Evolutionary conservation across 495 filamentous ascomycete species (phyloP).

Genomic region (Cercophora sp.): DNA sequence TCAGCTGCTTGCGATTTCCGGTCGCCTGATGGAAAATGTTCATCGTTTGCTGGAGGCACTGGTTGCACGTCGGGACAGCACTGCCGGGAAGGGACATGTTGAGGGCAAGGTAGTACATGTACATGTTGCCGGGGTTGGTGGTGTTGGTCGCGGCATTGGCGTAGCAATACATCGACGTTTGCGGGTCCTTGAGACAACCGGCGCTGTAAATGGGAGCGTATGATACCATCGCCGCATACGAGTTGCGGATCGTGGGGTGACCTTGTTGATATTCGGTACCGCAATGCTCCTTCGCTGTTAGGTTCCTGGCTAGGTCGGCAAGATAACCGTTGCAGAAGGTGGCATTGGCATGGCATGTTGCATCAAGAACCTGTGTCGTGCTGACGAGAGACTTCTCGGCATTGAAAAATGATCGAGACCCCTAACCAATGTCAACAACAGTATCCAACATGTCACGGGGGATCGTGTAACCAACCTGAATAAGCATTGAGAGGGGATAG

Average conservation of each 20-base stretch:
- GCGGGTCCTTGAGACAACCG: slow-evolving; percentile 62
- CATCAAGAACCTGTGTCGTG: slow-evolving; percentile 67
- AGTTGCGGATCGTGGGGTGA: slow-evolving; percentile 65
- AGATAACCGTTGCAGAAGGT: slow-evolving; percentile 57
- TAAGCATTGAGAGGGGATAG: slow-evolving; percentile 68
- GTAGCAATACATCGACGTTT: slow-evolving; percentile 63
- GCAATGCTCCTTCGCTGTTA: slow-evolving; percentile 60
- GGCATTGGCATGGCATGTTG: slow-evolving; percentile 62
- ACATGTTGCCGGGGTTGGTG: slow-evolving; percentile 60
- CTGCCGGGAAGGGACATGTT: slow-evolving; percentile 63
- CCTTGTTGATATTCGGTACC: slow-evolving; percentile 59
- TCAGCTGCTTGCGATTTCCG: slow-evolving; percentile 51
- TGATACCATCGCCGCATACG: slow-evolving; percentile 62
- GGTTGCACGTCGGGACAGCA: slow-evolving; percentile 61
- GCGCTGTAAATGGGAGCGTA: slow-evolving; percentile 75
- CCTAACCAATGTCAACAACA: slow-evolving; percentile 17
- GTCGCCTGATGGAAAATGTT: slow-evolving; percentile 59
- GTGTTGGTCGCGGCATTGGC: slow-evolving; percentile 78
- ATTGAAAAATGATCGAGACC: slow-evolving; percentile 68
- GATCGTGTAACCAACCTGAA: slow-evolving; percentile 47
- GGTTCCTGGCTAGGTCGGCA: slow-evolving; percentile 51
- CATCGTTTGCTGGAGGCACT: slow-evolving; percentile 71
- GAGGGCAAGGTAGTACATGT: slow-evolving; percentile 80
- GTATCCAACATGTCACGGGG: neutral
- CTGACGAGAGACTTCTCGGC: slow-evolving; percentile 57